These are phyloP conservation scores for Hibiscus mutabilis DNA, from an alignment of 345 rosid genomes.

Conservation along the genomic window DNA sequence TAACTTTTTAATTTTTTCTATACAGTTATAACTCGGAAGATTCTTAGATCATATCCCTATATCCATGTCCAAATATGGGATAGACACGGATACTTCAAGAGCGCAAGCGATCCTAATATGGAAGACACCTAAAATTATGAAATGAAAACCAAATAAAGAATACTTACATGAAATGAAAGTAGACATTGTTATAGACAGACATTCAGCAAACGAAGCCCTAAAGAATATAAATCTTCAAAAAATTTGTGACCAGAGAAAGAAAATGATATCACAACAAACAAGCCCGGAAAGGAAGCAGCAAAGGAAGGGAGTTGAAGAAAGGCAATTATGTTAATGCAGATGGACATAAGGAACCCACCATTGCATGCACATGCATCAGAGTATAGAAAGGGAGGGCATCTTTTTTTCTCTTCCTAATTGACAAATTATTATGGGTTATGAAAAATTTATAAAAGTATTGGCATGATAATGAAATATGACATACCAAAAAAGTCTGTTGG, in stretches of 20 bases:
- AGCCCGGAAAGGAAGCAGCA: background rate
- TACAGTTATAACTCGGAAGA: background rate
- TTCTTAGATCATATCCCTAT: background rate
- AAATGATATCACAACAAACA: background rate
- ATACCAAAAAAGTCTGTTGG: conserved; percentile 64
- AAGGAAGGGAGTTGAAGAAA: background rate
- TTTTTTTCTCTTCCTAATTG: background rate
- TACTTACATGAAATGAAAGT: background rate
- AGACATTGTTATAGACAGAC: background rate
- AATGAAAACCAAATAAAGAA: background rate
- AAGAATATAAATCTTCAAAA: background rate
- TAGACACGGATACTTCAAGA: background rate
- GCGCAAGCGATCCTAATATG: background rate
- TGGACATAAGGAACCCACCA: background rate
- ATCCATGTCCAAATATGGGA: background rate
- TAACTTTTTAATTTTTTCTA: too few relatives aligned
- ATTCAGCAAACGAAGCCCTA: background rate
- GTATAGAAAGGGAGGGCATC: background rate
- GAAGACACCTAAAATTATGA: background rate
- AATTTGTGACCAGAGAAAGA: too few relatives aligned
- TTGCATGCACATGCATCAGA: background rate
- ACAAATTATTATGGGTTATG: background rate
- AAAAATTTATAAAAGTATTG: background rate
- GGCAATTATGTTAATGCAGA: background rate
- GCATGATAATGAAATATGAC: background rate